Evolutionary conservation across 2,329 filamentous ascomycete species (phyloP).

Genomic region (Fusarium redolens): DNA sequence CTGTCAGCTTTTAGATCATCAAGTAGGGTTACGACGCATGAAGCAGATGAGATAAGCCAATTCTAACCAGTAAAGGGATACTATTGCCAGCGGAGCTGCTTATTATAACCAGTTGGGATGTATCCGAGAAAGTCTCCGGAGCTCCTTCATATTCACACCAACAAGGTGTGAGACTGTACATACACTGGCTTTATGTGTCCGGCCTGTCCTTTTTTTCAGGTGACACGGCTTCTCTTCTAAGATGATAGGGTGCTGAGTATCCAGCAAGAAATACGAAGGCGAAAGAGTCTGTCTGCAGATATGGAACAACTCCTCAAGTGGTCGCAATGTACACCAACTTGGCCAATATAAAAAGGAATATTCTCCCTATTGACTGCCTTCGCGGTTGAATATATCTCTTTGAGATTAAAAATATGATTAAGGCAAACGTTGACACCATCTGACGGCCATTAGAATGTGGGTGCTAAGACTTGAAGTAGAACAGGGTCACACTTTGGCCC

Average conservation of each 20-base stretch:
- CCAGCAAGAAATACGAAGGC: background rate
- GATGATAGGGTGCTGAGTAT: background rate
- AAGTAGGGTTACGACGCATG: background rate
- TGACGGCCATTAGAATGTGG: background rate
- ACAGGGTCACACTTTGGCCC: no score
- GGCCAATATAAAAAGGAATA: background rate
- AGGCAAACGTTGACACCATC: background rate
- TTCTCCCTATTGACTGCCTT: background rate
- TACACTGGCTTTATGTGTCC: conserved; percentile 1
- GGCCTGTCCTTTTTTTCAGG: background rate
- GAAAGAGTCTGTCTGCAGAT: background rate
- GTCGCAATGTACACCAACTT: background rate
- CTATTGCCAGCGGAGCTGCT: background rate
- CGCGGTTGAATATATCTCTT: background rate
- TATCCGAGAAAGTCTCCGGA: conserved; percentile 27
- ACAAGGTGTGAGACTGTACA: background rate
- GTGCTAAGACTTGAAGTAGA: background rate
- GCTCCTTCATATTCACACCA: background rate
- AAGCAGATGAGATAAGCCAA: background rate
- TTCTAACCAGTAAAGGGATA: background rate
- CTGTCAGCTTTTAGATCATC: conserved; percentile 20
- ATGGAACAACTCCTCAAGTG: background rate
- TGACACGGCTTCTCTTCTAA: background rate
- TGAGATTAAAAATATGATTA: background rate
- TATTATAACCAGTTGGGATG: background rate